Evolutionary conservation across 345 rosid species (phyloP).

Genomic region (Bruguiera sexangula): DNA sequence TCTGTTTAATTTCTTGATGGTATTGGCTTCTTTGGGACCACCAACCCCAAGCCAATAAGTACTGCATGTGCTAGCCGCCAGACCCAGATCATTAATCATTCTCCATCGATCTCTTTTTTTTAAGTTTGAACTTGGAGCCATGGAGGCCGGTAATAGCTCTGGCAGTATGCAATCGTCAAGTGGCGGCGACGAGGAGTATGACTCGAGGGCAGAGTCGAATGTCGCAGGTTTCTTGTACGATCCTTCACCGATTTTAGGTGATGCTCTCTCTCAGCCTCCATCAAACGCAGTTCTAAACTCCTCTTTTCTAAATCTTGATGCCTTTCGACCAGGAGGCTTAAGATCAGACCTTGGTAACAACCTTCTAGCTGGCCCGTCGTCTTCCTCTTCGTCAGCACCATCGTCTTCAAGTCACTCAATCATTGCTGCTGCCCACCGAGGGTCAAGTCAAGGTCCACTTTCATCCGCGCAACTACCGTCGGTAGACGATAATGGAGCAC

Average conservation of each 20-base stretch:
- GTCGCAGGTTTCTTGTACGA: slow-evolving; percentile 33
- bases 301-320: slow-evolving; percentile 31
- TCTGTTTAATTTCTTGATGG: slow-evolving; percentile 13
- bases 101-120: slow-evolving; percentile 8
- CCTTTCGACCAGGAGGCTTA: slow-evolving; percentile 18
- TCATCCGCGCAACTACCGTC: slow-evolving; percentile 23
- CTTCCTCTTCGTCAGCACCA: not conserved
- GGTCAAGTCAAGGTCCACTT: slow-evolving; percentile 18
- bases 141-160: slow-evolving; percentile 77
- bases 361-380: too few relatives aligned
- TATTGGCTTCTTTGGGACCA: not conserved
- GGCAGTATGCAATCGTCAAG: slow-evolving; percentile 75
- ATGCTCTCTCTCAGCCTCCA: slow-evolving; percentile 35
- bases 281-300: slow-evolving; percentile 25
- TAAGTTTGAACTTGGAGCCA: slow-evolving; percentile 11
- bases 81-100: not conserved
- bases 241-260: slow-evolving; percentile 33
- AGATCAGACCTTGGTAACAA: slow-evolving; percentile 24
- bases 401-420: slow-evolving; percentile 17
- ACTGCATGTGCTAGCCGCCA: too few relatives aligned
- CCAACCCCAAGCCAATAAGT: too few relatives aligned
- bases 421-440: slow-evolving; percentile 17
- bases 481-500: slow-evolving; percentile 21
- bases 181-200: slow-evolving; percentile 63
- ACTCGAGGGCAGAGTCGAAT: slow-evolving; percentile 44